phyloP scores from a whole-genome alignment of 1,284 basidiomycete species.

The Sanghuangporus baumii region DNA sequence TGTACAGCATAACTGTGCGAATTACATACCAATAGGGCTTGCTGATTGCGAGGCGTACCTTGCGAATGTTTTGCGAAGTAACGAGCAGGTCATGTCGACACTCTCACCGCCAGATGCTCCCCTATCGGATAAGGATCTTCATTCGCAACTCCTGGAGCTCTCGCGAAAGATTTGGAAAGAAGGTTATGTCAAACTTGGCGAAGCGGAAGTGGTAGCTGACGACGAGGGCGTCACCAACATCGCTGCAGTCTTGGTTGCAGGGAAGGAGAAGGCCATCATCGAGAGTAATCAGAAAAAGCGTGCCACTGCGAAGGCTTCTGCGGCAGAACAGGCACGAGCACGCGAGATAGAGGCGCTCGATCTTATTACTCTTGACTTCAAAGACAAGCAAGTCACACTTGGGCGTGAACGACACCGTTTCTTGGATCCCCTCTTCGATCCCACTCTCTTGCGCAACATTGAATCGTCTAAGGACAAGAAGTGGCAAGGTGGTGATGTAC shows the following conservation, averaged over 20 bases:
- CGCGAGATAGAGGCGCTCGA: constrained; percentile 79
- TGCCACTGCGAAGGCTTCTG: constrained; percentile 67
- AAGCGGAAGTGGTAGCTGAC: constrained; percentile 60
- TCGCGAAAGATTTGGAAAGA: constrained; percentile 55
- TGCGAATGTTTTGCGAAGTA: constrained; percentile 61
- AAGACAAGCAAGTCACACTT: constrained; percentile 65
- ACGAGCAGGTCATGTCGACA: constrained; percentile 55
- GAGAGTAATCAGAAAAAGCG: constrained; percentile 76
- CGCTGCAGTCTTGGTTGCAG: constrained; percentile 75
- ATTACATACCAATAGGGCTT: constrained; percentile 60
- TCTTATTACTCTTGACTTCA: constrained; percentile 69
- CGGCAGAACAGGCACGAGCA: constrained; percentile 74
- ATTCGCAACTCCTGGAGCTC: constrained; percentile 49
- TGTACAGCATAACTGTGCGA: constrained; percentile 54
- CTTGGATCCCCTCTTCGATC: constrained; percentile 86
- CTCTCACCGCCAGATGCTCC: constrained; percentile 49
- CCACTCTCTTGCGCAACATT: constrained; percentile 39
- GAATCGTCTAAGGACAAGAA: constrained; percentile 15
- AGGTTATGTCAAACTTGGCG: constrained; percentile 63
- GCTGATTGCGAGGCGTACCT: constrained; percentile 74
- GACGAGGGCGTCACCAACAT: constrained; percentile 85
- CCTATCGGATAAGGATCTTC: constrained; percentile 39
- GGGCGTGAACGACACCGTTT: constrained; percentile 87
- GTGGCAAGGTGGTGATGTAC: constrained; percentile 22
- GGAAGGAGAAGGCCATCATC: constrained; percentile 77